phyloP scores from a whole-genome alignment of 129 eudicot species.

The Lonicera japonica region DNA sequence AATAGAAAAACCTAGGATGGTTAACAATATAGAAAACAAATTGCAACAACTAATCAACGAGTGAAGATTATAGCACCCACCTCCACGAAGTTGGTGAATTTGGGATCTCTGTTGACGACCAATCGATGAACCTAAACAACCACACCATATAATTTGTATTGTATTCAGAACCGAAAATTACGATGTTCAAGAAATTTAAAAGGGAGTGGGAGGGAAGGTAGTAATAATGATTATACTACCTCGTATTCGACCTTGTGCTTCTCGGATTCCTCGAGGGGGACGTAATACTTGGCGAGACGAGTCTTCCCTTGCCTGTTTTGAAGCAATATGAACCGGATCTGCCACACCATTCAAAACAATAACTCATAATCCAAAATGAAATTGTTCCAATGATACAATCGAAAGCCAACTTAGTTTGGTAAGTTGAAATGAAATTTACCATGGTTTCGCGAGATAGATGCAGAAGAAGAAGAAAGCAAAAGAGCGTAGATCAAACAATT shows the following conservation, averaged over 20 bases:
- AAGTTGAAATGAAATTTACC: neutral
- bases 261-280: constrained; percentile 93
- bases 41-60: neutral
- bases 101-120: constrained; percentile 93
- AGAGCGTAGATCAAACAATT: no score
- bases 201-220: neutral
- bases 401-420: no score
- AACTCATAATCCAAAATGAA: no score
- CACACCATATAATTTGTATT: neutral
- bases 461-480: neutral
- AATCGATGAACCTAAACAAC: constrained; percentile 78
- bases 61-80: constrained; percentile 20
- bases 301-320: constrained; percentile 97
- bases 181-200: constrained; percentile 1
- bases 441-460: neutral
- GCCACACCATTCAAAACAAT: constrained; percentile 13
- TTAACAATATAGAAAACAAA: neutral
- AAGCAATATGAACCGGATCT: constrained; percentile 86
- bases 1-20: no score
- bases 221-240: constrained; percentile 45
- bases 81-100: constrained; percentile 92
- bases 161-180: neutral
- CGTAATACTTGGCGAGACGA: constrained; percentile 79
- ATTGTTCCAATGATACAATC: neutral
- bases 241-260: constrained; percentile 92